phyloP scores from a whole-genome alignment of 2,329 filamentous ascomycete species.

The Cytospora schulzeri region DNA sequence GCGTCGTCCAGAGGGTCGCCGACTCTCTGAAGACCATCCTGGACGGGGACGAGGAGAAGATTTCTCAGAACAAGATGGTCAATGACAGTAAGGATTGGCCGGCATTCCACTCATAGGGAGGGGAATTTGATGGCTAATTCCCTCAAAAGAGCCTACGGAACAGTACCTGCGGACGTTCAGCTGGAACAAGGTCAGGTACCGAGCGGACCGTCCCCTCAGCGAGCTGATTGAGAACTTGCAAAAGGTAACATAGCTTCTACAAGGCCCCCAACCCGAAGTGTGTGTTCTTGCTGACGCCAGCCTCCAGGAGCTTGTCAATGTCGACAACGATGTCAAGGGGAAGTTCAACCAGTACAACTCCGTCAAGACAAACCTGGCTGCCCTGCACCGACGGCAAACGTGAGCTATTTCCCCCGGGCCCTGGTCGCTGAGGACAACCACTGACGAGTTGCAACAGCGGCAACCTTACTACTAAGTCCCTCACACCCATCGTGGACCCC shows the following conservation, averaged over 20 bases:
- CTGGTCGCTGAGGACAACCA: neutral
- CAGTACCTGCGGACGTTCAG: conserved; percentile 86
- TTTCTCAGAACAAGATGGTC: conserved; percentile 85
- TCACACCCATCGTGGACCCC: conserved; percentile 85
- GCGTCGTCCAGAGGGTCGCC: conserved; percentile 82
- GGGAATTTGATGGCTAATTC: conserved; percentile 20
- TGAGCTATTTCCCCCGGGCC: conserved; percentile 44
- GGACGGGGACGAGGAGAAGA: conserved; percentile 80
- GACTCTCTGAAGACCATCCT: conserved; percentile 83
- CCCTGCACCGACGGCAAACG: conserved; percentile 87
- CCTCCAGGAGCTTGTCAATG: conserved; percentile 77
- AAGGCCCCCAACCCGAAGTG: neutral
- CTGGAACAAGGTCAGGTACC: conserved; percentile 98
- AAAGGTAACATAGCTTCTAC: conserved; percentile 59
- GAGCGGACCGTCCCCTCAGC: conserved; percentile 84
- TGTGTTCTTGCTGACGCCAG: conserved; percentile 5
- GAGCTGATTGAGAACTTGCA: conserved; percentile 87
- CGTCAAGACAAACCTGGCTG: conserved; percentile 80
- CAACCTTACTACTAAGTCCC: conserved; percentile 91
- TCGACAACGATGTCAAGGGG: conserved; percentile 93
- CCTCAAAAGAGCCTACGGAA: conserved; percentile 82
- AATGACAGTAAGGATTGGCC: conserved; percentile 73
- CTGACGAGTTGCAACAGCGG: conserved; percentile 58
- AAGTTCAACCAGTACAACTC: conserved; percentile 95
- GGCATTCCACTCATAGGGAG: neutral